A percentile compares a stretch with the other conserved stretches of the same genome.
phyloP scores from a whole-genome alignment of 1,139 yeast species.

The Geotrichum phurueaensis region DNA sequence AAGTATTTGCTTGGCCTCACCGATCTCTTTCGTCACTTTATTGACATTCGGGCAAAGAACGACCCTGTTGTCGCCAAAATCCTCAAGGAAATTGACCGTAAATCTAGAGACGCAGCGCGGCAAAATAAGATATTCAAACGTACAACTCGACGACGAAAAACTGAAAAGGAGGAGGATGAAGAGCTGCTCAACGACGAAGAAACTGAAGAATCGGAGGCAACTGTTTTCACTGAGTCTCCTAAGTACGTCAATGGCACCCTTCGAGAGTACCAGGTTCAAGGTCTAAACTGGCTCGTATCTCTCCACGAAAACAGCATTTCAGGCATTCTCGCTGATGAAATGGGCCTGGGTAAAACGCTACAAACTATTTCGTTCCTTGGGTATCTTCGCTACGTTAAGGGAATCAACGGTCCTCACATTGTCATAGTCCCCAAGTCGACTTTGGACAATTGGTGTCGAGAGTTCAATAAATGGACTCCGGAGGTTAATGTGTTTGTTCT shows the following conservation, averaged over 20 bases:
- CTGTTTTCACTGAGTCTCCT: conserved; percentile 79
- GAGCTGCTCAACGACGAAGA: conserved; percentile 80
- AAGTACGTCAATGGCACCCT: conserved; percentile 42
- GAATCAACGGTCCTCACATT: conserved; percentile 81
- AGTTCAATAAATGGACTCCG: conserved; percentile 91
- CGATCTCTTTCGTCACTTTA: conserved; percentile 83
- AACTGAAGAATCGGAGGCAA: conserved; percentile 41
- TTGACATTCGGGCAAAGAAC: conserved; percentile 71
- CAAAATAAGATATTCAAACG: conserved; percentile 18
- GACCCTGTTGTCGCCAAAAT: conserved; percentile 65
- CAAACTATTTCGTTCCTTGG: conserved; percentile 92
- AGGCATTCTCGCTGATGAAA: conserved; percentile 94
- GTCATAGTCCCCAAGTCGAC: conserved; percentile 94
- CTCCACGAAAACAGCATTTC: conserved; percentile 77
- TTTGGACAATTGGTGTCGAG: conserved; percentile 91
- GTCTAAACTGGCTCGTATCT: conserved; percentile 85
- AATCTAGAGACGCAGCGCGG: conserved; percentile 28
- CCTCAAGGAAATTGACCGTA: conserved; percentile 48
- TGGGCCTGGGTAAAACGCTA: conserved; percentile 95
- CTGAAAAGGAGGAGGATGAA: conserved; percentile 80
- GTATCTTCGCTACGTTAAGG: conserved; percentile 68
- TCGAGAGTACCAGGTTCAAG: conserved; percentile 69
- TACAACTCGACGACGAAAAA: conserved; percentile 31
- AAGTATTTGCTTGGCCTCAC: conserved; percentile 77
- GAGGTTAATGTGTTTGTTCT: conserved; percentile 82